phyloP scores from a whole-genome alignment of 1,284 basidiomycete genomes.

The Uromyces viciae-fabae region DNA sequence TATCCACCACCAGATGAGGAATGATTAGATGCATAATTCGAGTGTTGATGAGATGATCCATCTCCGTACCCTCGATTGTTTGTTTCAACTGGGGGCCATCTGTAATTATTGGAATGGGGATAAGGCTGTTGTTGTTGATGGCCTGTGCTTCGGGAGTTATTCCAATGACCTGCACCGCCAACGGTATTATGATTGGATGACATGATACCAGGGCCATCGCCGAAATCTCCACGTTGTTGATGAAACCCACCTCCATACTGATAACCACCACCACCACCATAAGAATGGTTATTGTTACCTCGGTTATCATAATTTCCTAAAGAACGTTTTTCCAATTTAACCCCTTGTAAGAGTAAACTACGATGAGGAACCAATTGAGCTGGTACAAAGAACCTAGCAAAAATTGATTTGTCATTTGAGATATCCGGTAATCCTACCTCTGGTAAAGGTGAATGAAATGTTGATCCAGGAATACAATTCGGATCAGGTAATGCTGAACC shows the following conservation, averaged over 20 bases:
- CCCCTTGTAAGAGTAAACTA: conserved; percentile 75
- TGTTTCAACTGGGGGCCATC: neutral
- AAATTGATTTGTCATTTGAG: conserved; percentile 77
- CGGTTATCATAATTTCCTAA: conserved; percentile 69
- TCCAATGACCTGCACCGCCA: conserved; percentile 23
- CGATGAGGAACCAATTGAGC: conserved; percentile 78
- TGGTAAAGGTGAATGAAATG: conserved; percentile 72
- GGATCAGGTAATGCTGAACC: conserved; percentile 79
- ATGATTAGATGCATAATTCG: no score
- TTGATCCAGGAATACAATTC: conserved; percentile 83
- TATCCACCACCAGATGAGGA: neutral
- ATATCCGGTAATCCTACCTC: conserved; percentile 65
- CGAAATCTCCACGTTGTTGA: conserved; percentile 40
- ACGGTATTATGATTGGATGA: neutral
- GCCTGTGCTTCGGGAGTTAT: neutral
- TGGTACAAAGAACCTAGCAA: conserved; percentile 84
- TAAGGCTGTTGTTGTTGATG: conserved; percentile 6
- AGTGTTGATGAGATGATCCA: neutral
- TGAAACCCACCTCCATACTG: conserved; percentile 47
- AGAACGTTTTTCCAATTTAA: conserved; percentile 63
- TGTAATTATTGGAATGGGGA: neutral
- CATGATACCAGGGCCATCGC: conserved; percentile 39
- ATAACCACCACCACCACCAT: conserved; percentile 55
- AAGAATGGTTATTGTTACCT: conserved; percentile 52
- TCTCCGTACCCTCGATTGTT: neutral